Evolutionary conservation across 805 yeast species (phyloP), one percentile per base, ranked within the genome.

Genomic region (Kurtzmaniella cleridarum): DNA sequence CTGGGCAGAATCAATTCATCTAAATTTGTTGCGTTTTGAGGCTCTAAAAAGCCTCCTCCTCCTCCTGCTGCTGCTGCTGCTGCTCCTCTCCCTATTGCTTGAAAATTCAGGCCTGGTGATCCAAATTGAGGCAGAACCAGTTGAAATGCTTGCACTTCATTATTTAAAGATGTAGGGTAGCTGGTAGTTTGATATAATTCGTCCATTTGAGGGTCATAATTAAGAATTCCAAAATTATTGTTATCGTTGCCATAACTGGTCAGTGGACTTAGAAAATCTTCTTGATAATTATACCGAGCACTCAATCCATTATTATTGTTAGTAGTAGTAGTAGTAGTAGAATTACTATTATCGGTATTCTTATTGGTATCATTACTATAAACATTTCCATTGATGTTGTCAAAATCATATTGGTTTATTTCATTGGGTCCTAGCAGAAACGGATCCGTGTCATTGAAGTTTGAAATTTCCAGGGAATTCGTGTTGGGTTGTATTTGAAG

Each of bases 1-100:
- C 34, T 38, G 36, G 73, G 73, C 3, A 68, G 63, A 31, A 66
- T 57, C 29, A 66, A 44, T 43, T 60, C 69, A 42, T 67, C 71
- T 34, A 67, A 48, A 44, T 58, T 62, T 18, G 51, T 48, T 1
- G 63, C 24, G 8, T 20, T 20, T 20, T 20, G 24, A 20, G 24
- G 24, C 8, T 20, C 24, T 20, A 20, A 20, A 20, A 20, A 20
- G 24, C 24, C 24, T 20, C 24, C 24, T 20, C 24, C 24, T n/a
- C n/a, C n/a, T n/a, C n/a, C n/a, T n/a, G n/a, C n/a, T n/a, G n/a
- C n/a, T n/a, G n/a, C n/a, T n/a, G n/a, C n/a, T n/a, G n/a, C n/a
- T n/a, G n/a, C n/a, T n/a, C n/a, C n/a, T n/a, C n/a, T n/a, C n/a
- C n/a, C n/a, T n/a, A n/a, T n/a, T 5, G 24, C 24, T 20, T 20